Percentiles rank a stretch among this genome's conserved stretches.
These are phyloP conservation scores for Notholithocarpus densiflorus DNA, from an alignment of 306 rosid species.

Conservation along the genomic window DNA sequence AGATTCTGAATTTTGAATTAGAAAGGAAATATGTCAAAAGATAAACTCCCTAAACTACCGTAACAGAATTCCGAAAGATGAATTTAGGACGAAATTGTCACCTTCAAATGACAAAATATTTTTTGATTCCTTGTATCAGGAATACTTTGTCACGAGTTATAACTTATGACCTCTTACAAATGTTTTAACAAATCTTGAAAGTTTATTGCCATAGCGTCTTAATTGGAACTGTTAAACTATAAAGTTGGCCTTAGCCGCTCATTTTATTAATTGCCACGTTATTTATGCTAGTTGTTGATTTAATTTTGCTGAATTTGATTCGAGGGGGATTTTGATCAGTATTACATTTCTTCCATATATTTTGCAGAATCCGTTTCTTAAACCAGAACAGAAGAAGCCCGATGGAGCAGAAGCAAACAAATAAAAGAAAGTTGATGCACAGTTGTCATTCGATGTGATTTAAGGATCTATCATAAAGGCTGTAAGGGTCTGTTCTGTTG, in stretches of 20 bases:
- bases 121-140: neutral
- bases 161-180: neutral
- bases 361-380: constrained; percentile 65
- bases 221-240: neutral
- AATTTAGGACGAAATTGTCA: neutral
- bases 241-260: neutral
- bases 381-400: constrained; percentile 33
- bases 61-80: neutral
- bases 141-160: too few species aligned
- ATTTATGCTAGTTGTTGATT: neutral
- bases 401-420: constrained; percentile 40
- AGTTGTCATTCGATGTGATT: neutral
- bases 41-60: neutral
- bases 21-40: neutral
- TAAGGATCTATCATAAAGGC: neutral
- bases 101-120: neutral
- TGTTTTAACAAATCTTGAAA: neutral
- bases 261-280: neutral
- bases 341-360: neutral
- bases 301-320: neutral
- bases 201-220: neutral
- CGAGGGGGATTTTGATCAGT: neutral
- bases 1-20: neutral
- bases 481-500: neutral
- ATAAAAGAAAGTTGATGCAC: constrained; percentile 23